Conservation (phyloP, 169 alveolate species). For the Plasmodium knowlesi region DNA sequence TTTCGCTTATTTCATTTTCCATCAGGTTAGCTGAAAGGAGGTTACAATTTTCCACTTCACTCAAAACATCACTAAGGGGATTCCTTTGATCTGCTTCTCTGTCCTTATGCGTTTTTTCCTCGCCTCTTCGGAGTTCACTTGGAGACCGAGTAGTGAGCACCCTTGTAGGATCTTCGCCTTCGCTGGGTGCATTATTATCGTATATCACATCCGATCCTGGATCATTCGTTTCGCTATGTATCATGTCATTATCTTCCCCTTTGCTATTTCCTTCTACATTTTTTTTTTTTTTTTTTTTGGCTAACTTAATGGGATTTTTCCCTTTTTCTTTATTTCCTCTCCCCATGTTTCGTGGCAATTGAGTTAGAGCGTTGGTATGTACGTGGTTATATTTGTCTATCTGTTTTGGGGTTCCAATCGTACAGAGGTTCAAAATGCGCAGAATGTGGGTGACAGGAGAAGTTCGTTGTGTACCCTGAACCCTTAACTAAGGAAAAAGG, state of each 20-base stretch:
- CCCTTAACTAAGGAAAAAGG: background rate
- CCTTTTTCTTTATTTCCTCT: slow-evolving; percentile 36
- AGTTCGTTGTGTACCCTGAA: background rate
- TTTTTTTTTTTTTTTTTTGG: slow-evolving; percentile 37
- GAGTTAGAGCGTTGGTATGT: background rate
- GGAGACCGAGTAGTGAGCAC: background rate
- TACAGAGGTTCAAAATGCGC: background rate
- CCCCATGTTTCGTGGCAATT: background rate
- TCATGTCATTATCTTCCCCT: slow-evolving; percentile 32
- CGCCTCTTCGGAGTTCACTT: background rate
- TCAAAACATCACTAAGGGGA: background rate
- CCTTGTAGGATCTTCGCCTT: background rate
- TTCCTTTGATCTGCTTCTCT: background rate
- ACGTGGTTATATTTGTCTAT: background rate
- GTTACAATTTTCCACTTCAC: background rate
- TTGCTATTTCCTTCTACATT: slow-evolving; percentile 10
- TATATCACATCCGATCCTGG: slow-evolving; percentile 2
- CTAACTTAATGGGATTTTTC: slow-evolving; percentile 12
- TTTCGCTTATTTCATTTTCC: background rate
- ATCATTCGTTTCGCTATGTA: slow-evolving; percentile 27
- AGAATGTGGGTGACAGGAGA: background rate
- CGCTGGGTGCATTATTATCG: background rate
- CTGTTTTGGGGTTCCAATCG: background rate
- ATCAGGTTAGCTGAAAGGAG: background rate
- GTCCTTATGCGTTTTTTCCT: background rate